Evolutionary conservation across 2,329 filamentous ascomycete genomes (phyloP), one percentile per base, ranked within the genome.

Genomic region (Alternaria longipes): DNA sequence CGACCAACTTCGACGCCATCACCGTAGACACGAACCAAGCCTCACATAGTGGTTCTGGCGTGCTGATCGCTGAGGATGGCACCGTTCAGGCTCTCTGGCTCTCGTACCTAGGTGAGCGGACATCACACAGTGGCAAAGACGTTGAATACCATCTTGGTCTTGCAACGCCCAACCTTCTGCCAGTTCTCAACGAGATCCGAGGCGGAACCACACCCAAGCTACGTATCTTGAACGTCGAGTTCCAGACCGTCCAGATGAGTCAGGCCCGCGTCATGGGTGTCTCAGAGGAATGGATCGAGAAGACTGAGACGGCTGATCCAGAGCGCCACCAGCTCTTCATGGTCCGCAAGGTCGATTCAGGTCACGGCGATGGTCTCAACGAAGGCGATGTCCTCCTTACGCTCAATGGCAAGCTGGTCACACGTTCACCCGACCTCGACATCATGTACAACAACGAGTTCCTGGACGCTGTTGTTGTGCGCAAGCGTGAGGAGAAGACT

Each of bases 191-290:
- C 20, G 89, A 96, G 76, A 93, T 99, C 63, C 92, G 94, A 77
- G 84, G 88, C 60, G 94, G 92, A 32, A 84, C 89, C 61, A 89
- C 87, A 24, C 96, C 95, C 0, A 90, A 91, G 68, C 84, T 99
- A 34, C 89, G 94, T 16, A 97, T 99, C 78, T 82, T 99, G 45
- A 95, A 95, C 54, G 92, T 97, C 72, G 95, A 99, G 79, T 94
- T 96, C 74, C 91, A 96, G 60, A 91, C 95, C 11, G 93, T 99
- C 30, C 93, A 97, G 74, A 98, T 99, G 94, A 91, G 91, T 40
- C 95, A 99, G 81, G 94, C 93, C 16, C 91, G 94, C 38, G 93
- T 98, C 68, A 98, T 99, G 94, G 95, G 95, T 9, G 93, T 98
- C 1, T 92, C 92, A 0, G 94, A 98, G 72, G 90, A 96, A 64